phyloP scores from a whole-genome alignment of 2,329 filamentous ascomycete species.

The Talaromyces sp. region DNA sequence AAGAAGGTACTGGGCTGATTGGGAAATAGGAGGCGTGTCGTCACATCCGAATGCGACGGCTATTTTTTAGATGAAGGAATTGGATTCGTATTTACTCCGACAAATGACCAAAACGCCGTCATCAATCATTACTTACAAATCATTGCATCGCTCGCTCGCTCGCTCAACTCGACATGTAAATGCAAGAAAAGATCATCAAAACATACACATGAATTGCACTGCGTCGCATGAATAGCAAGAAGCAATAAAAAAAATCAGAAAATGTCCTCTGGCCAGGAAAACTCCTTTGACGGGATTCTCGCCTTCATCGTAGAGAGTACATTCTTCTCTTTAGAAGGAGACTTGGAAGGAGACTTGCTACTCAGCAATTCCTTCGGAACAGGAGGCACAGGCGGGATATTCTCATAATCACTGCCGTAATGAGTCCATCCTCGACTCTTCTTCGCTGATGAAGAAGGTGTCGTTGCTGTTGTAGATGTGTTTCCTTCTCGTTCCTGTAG shows the following conservation, averaged over 20 bases:
- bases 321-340: slow-evolving; percentile 26
- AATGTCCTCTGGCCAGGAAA: slow-evolving; percentile 46
- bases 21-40: slow-evolving; percentile 31
- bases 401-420: slow-evolving; percentile 26
- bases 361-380: slow-evolving; percentile 33
- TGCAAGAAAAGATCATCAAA: background rate
- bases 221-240: background rate
- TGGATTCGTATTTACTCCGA: background rate
- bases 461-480: background rate
- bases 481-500: slow-evolving; percentile 28
- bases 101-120: slow-evolving; percentile 21
- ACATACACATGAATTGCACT: background rate
- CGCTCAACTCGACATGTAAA: slow-evolving; percentile 15
- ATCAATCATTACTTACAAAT: slow-evolving; percentile 11
- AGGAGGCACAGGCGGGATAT: slow-evolving; percentile 43
- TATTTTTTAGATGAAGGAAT: slow-evolving; percentile 27
- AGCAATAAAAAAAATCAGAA: slow-evolving; percentile 33
- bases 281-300: slow-evolving; percentile 28
- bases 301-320: slow-evolving; percentile 5
- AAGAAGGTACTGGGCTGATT: slow-evolving; percentile 12
- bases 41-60: slow-evolving; percentile 27
- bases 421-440: slow-evolving; percentile 11
- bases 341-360: slow-evolving; percentile 25
- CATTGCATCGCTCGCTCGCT: slow-evolving; percentile 25
- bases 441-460: background rate